Evolutionary conservation across 208 protist species (phyloP), one percentile per base, ranked within the genome.

Genomic region (Trypanosoma melophagium): DNA sequence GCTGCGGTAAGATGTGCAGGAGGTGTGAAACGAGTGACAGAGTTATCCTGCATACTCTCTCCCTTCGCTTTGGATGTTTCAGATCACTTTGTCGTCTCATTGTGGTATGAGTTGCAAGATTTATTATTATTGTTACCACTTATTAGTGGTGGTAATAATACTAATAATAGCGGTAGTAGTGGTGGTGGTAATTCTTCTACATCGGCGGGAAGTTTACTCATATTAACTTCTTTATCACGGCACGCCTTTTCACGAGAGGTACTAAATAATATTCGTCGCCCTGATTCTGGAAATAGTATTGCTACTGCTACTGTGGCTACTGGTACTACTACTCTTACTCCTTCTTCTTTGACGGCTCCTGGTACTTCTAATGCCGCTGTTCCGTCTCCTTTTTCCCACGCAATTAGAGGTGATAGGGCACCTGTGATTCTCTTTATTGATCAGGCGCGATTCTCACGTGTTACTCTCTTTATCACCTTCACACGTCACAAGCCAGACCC

Each of bases 381-480:
- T 42, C 4, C 8, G 1, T 19, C 19, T 21, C 31, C 42, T 38
- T 19, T 31, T 56, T 60, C 22, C 3, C 41, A 44, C 14, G 9
- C 38, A 52, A 38, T n/a, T 0, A 40, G 49, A 28, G 45, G 5
- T 38, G 24, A 59, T 31, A 49, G 28, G 14, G 54, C 5, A 9
- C 44, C 71, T 14, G 59, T 69, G 19, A 72, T 87, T 55, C 51
- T 93, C 42, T 79, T 83, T 50, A 67, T 90, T 16, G 83, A 88
- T 71, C 68, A 73, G 4, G 69, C 87, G 22, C 59, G 64, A 35
- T 54, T 93, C 22, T 70, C 75, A 17, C 73, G 76, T 17, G 53
- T 93, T 24, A 80, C 80, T 12, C 58, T 90, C 28, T 90, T 81
- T 61, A 62, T 93, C 13, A 84, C 84, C n/a, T 85, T 90, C 44